phyloP scores from a whole-genome alignment of 805 yeast species.

The Zygosaccharomyces bailii region DNA sequence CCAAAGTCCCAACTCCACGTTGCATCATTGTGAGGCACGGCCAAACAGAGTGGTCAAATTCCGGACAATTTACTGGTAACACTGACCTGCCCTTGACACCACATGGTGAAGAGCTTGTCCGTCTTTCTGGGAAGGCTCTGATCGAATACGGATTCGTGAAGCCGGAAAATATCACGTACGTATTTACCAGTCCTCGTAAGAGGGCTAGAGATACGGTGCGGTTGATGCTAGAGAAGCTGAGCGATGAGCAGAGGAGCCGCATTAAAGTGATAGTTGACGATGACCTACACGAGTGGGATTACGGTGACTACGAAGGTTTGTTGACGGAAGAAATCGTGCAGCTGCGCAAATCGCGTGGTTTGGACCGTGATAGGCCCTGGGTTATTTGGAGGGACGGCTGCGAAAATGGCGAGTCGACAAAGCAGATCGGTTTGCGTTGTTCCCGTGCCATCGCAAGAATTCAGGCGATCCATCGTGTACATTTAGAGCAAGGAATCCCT shows the following conservation, averaged over 20 bases:
- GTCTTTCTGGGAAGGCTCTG: conserved; percentile 64
- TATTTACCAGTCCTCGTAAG: conserved; percentile 76
- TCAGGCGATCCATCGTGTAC: conserved; percentile 53
- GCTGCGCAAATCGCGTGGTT: conserved; percentile 56
- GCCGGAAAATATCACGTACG: conserved; percentile 56
- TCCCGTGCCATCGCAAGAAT: conserved; percentile 67
- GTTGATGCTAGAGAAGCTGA: conserved; percentile 52
- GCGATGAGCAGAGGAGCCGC: conserved; percentile 40
- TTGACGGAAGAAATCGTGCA: conserved; percentile 62
- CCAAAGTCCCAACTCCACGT: conserved; percentile 52
- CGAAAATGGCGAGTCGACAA: conserved; percentile 76
- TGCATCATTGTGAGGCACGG: conserved; percentile 76
- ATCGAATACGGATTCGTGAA: conserved; percentile 58
- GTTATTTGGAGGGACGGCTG: conserved; percentile 90
- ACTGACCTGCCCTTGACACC: conserved; percentile 80
- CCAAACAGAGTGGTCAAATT: conserved; percentile 93
- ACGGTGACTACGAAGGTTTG: conserved; percentile 92
- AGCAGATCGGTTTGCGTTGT: conserved; percentile 64
- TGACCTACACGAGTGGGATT: conserved; percentile 90
- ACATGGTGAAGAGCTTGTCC: conserved; percentile 75
- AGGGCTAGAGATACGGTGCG: conserved; percentile 77
- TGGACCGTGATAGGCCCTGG: conserved; percentile 56
- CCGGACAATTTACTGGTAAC: conserved; percentile 85
- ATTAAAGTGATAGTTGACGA: conserved; percentile 53
- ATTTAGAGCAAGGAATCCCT: conserved; percentile 47